phyloP scores from a whole-genome alignment of 2,329 filamentous ascomycete genomes.

The Fusarium concolor region DNA sequence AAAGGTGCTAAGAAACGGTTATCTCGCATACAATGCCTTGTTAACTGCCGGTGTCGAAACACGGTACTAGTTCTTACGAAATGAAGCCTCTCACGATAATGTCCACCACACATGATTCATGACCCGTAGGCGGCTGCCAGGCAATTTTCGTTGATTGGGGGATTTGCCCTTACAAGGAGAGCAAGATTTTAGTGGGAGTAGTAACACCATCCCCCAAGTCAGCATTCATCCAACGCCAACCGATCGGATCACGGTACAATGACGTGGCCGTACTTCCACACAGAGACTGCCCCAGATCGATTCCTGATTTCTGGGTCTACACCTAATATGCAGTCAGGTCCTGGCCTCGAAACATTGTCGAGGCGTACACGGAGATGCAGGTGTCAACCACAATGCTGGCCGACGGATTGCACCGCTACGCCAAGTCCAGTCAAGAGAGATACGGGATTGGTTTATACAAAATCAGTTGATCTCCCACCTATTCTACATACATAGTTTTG shows the following conservation, averaged over 20 bases:
- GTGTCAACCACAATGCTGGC: slow-evolving; percentile 26
- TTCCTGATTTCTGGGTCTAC: slow-evolving; percentile 37
- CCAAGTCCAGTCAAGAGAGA: slow-evolving; percentile 10
- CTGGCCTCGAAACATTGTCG: slow-evolving; percentile 33
- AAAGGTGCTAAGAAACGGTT: slow-evolving; percentile 6
- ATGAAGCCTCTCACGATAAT: slow-evolving; percentile 20
- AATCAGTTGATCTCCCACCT: background rate
- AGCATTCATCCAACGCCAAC: slow-evolving; percentile 31
- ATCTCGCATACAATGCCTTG: slow-evolving; percentile 5
- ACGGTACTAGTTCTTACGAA: slow-evolving; percentile 13
- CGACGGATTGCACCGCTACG: slow-evolving; percentile 30
- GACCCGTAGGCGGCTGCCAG: background rate
- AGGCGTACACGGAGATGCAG: slow-evolving; percentile 29
- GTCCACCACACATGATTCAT: slow-evolving; percentile 1
- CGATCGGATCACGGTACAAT: slow-evolving; percentile 47
- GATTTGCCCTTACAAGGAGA: slow-evolving; percentile 20
- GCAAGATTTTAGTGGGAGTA: slow-evolving; percentile 32
- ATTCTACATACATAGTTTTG: too few species aligned
- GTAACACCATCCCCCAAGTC: slow-evolving; percentile 29
- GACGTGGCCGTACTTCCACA: slow-evolving; percentile 42
- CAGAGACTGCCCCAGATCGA: slow-evolving; percentile 37
- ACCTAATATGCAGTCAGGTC: slow-evolving; percentile 25
- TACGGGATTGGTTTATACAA: background rate
- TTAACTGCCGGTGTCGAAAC: slow-evolving; percentile 34
- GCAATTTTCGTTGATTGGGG: slow-evolving; percentile 11